phyloP scores from a whole-genome alignment of 345 rosid genomes.

The Cardamine chenopodiifolia region DNA sequence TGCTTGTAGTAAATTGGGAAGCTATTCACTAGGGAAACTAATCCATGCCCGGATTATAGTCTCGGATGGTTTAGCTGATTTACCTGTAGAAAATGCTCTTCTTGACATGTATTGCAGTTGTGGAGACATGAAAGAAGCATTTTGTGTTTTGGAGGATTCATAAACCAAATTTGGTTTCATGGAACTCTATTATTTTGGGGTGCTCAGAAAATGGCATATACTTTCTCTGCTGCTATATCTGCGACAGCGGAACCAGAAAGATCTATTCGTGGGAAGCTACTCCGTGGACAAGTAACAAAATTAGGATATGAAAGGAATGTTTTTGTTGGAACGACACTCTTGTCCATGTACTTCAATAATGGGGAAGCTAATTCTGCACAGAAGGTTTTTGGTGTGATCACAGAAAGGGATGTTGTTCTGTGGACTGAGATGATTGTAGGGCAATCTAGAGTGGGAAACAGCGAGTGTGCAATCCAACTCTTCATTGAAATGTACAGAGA shows the following conservation, averaged over 20 bases:
- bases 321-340: slow-evolving; percentile 65
- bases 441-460: slow-evolving; percentile 67
- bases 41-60: slow-evolving; percentile 60
- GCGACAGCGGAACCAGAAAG: slow-evolving; percentile 49
- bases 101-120: slow-evolving; percentile 84
- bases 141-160: slow-evolving; percentile 53
- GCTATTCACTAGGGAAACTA: slow-evolving; percentile 50
- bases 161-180: slow-evolving; percentile 65
- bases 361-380: slow-evolving; percentile 58
- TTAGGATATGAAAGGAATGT: slow-evolving; percentile 56
- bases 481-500: slow-evolving; percentile 59
- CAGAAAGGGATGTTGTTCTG: slow-evolving; percentile 68
- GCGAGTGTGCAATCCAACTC: slow-evolving; percentile 53
- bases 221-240: slow-evolving; percentile 68
- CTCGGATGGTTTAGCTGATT: slow-evolving; percentile 58
- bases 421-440: slow-evolving; percentile 95
- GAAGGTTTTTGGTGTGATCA: slow-evolving; percentile 49
- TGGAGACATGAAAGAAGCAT: slow-evolving; percentile 51
- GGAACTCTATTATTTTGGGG: slow-evolving; percentile 84
- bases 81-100: slow-evolving; percentile 73
- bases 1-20: slow-evolving; percentile 62
- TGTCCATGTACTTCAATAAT: slow-evolving; percentile 76
- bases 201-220: slow-evolving; percentile 65
- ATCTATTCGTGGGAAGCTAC: slow-evolving; percentile 55
- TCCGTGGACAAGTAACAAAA: slow-evolving; percentile 65